These are phyloP conservation scores for Fragilariopsis cylindrus DNA, from an alignment of 108 stramenopile species.

Conservation along the genomic window DNA sequence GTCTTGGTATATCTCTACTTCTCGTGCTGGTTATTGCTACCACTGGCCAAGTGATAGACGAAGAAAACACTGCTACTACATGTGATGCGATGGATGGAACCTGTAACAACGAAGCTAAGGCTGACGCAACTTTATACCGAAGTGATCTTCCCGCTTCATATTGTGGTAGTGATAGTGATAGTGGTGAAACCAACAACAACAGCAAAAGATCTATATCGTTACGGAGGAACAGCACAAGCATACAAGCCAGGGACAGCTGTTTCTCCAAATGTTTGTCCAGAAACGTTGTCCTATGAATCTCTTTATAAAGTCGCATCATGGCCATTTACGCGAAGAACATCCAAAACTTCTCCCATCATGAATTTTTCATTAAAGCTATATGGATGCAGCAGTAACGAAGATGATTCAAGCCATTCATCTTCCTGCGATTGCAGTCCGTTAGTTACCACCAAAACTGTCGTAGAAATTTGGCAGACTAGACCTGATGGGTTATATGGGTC, in stretches of 20 bases:
- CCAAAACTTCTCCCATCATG: constrained; percentile 24
- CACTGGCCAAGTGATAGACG: too few relatives aligned
- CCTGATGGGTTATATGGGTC: constrained; percentile 65
- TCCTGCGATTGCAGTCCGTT: constrained; percentile 30
- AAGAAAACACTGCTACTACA: too few relatives aligned
- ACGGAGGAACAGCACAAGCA: constrained; percentile 63
- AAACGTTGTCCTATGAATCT: not conserved
- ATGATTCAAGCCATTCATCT: not conserved
- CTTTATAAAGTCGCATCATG: constrained; percentile 44
- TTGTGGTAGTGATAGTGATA: too few relatives aligned
- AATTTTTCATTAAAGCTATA: constrained; percentile 28
- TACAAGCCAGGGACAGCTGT: constrained; percentile 59
- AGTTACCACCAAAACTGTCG: constrained; percentile 4
- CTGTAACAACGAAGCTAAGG: not conserved
- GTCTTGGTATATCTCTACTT: too few relatives aligned
- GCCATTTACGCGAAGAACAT: constrained; percentile 37
- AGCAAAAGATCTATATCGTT: constrained; percentile 12
- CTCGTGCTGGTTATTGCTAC: too few relatives aligned
- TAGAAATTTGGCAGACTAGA: constrained; percentile 71
- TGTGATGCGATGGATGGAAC: not conserved
- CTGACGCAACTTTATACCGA: too few relatives aligned
- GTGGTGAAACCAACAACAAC: not conserved
- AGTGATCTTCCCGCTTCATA: too few relatives aligned
- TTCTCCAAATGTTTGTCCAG: constrained; percentile 25
- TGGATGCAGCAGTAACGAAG: constrained; percentile 1